These are phyloP conservation scores for Paramecium sexaurelia DNA, from an alignment of 73 alveolate species.

Conservation along the genomic window DNA sequence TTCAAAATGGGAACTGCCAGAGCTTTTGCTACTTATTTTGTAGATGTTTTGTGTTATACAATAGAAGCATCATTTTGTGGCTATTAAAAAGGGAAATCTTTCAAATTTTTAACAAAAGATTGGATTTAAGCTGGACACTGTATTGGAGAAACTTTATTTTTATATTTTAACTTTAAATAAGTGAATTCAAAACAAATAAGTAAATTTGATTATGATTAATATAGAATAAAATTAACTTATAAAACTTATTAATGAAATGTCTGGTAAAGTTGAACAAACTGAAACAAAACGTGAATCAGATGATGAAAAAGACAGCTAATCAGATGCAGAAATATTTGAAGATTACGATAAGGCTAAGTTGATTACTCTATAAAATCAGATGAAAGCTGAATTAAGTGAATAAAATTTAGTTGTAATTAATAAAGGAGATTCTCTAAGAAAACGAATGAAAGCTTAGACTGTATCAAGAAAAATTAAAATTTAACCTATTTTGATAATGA, in stretches of 20 bases:
- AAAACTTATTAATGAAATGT: not conserved
- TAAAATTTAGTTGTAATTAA: not conserved
- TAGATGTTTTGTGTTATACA: conserved; percentile 11
- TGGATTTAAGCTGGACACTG: conserved; percentile 17
- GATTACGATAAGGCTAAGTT: not conserved
- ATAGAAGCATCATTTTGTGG: conserved; percentile 52
- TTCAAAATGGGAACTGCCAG: conserved; percentile 37
- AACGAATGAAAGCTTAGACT: not conserved
- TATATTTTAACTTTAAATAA: conserved; percentile 9
- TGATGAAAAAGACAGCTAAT: not conserved
- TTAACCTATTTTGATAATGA: not conserved
- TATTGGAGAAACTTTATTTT: conserved; percentile 21
- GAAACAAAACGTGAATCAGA: conserved; percentile 32
- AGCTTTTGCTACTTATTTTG: conserved; percentile 38
- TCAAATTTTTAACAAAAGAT: not conserved
- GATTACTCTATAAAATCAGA: not conserved
- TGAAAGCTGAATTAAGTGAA: not conserved
- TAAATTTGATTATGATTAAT: not conserved
- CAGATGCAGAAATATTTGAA: conserved; percentile 23
- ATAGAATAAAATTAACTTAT: not conserved
- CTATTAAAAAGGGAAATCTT: not conserved
- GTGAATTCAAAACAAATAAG: not conserved
- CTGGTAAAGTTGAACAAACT: not conserved
- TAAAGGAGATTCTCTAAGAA: not conserved
- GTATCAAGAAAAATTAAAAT: not conserved